Evolutionary conservation across 2,329 filamentous ascomycete species (phyloP).

Genomic region (Biscogniauxia sp.): DNA sequence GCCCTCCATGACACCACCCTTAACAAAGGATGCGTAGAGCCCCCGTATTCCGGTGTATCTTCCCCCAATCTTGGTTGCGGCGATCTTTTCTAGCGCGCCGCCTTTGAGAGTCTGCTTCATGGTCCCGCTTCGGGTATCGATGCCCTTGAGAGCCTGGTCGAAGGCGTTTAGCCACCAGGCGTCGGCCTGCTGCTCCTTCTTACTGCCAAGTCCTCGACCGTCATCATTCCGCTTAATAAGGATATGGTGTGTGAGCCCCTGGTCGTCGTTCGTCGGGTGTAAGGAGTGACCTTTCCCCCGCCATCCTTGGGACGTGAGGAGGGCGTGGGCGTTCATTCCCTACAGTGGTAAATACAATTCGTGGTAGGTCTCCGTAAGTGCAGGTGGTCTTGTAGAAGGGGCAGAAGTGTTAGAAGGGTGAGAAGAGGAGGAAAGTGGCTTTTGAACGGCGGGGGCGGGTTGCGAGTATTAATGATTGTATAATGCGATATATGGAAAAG

Average conservation of each 20-base stretch:
- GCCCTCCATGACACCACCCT: conserved; percentile 73
- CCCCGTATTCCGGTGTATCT: conserved; percentile 61
- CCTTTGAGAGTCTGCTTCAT: conserved; percentile 55
- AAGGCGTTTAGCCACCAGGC: conserved; percentile 98
- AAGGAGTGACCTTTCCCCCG: conserved; percentile 84
- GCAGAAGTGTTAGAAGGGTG: no score
- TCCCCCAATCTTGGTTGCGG: conserved; percentile 43
- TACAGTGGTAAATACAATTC: neutral
- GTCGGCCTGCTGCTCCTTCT: conserved; percentile 65
- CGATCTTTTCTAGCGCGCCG: conserved; percentile 52
- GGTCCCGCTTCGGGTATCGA: conserved; percentile 60
- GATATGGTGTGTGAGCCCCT: conserved; percentile 79
- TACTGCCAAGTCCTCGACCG: conserved; percentile 76
- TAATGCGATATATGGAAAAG: no score
- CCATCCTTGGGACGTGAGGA: conserved; percentile 87
- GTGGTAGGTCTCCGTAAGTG: no score
- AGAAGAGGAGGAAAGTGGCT: neutral
- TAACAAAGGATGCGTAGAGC: conserved; percentile 82
- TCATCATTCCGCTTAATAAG: conserved; percentile 81
- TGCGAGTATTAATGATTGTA: no score
- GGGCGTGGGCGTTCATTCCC: conserved; percentile 77
- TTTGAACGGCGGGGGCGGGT: no score
- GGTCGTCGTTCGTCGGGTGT: conserved; percentile 67
- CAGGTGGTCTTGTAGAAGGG: neutral
- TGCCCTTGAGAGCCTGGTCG: conserved; percentile 80